Base-by-base conservation (phyloP, 2,329 filamentous ascomycete genomes). In the Alternaria dauci region DNA sequence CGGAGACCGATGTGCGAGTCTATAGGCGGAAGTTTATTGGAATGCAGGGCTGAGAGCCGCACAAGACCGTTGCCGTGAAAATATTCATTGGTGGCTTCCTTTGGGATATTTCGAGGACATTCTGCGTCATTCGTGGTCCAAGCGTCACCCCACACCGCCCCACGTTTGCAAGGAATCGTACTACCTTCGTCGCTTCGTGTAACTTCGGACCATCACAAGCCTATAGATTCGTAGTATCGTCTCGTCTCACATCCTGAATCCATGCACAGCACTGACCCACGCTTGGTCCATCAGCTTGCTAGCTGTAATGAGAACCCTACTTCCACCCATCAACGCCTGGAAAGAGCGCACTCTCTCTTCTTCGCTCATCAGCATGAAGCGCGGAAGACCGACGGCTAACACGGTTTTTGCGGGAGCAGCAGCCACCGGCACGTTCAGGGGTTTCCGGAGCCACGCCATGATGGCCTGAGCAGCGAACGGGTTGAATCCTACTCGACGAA, bases 401-500 rank as follows among this genome's bases (percentile, higher is more conserved):
- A 71, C 44, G 4, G 39, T 47, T n/a, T 48, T 42, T 1, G 42
- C 32, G 12, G 18, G 14, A 2, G 38, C 32, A 7, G 55, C 14
- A 12, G 66, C 55, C 23, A 69, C 25, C 3, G 55, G 28, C 8
- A 70, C 44, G 4, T 63, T 38, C 9, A 63, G 44, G 1, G 70
- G 66, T 7, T 65, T 42, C 42, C 73, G 75, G 52, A 78, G 69
- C 4, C 75, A 73, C 1, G 78, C 79, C 34, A 91, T 77, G 2
- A 92, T 80, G 9, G 82, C 81, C 72, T 93, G 90, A 3, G 91
- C 91, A 2, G 90, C 90, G 72, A 87, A 92, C 0, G 86, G 84
- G 75, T 94, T 93, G 72, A 93, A 75, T 0, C 91, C 91, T 1
- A 85, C 83, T 25, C 83, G 81, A 14, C 90, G 82, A 25, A 94